Percentiles rank a stretch among this genome's conserved stretches.
These are phyloP conservation scores for Pycnococcus provasolii DNA, from an alignment of 139 green algal genomes.

Conservation along the genomic window DNA sequence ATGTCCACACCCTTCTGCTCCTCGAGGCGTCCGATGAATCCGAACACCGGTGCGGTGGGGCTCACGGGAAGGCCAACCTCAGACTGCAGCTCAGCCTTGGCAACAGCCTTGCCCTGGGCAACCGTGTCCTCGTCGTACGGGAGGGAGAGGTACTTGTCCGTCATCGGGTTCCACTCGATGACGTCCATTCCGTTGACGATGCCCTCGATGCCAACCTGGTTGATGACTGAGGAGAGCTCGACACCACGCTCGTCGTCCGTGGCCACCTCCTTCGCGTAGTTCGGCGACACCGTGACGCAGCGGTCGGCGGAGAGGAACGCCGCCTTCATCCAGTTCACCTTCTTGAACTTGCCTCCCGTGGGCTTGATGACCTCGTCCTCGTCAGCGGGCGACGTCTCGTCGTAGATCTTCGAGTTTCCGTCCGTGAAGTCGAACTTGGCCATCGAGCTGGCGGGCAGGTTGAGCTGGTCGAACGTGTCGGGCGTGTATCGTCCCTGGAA, in stretches of 20 bases:
- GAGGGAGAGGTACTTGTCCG: constrained; percentile 88
- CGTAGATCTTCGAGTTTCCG: constrained; percentile 67
- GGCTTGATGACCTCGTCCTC: constrained; percentile 42
- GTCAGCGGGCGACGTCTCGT: constrained; percentile 45
- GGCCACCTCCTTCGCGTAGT: constrained; percentile 88
- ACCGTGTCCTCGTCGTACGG: constrained; percentile 80
- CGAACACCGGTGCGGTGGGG: constrained; percentile 66
- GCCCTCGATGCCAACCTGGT: constrained; percentile 52
- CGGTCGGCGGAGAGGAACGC: constrained; percentile 81
- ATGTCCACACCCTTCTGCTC: constrained; percentile 99
- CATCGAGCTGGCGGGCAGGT: constrained; percentile 47
- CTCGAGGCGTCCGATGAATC: constrained; percentile 88
- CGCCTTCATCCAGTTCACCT: constrained; percentile 95
- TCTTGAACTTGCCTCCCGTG: constrained; percentile 48
- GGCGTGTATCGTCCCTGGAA: constrained; percentile 88
- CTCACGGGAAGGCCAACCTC: constrained; percentile 62
- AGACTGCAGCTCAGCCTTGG: constrained; percentile 77
- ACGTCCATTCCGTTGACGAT: constrained; percentile 99
- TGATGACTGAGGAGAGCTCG: constrained; percentile 68
- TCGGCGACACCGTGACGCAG: constrained; percentile 87
- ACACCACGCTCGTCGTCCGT: constrained; percentile 63
- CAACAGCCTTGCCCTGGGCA: constrained; percentile 66
- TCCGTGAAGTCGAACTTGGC: constrained; percentile 72
- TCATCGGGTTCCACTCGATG: constrained; percentile 82
- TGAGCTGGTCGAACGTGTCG: constrained; percentile 47